Evolutionary conservation across 2,329 filamentous ascomycete genomes (phyloP), one percentile per base, ranked within the genome.

Genomic region (Ascochyta rabiei): DNA sequence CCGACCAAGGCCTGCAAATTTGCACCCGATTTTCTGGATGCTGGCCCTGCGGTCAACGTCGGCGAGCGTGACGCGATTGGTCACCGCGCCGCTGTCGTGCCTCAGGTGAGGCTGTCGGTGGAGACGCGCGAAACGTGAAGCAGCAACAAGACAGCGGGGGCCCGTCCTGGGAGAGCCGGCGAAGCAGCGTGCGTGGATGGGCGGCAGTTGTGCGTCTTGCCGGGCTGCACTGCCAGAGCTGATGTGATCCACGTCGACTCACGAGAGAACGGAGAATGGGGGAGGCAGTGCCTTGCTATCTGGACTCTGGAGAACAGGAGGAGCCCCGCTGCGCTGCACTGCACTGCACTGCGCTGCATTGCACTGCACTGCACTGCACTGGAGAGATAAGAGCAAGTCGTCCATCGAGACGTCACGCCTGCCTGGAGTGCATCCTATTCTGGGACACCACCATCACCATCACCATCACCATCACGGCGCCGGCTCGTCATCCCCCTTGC

Each of bases 131-230:
- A 39, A 33, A 43, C 21, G 48, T 52, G 44, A 48, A 53, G 48
- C 54, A 49, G 49, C 33, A 52, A 52, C 44, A 56, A 56, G 48
- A 51, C 53, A 51, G 47, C 53, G 53, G 53, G 42, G 53, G 47
- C 53, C 47, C 53, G 51, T 48, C 51, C 30, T 48, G 40, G 26
- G 26, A 28, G 23, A 34, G 46, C 52, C 52, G 44, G 41, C 52
- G 24, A 30, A 39, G 51, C 51, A 43, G 52, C 41, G 40, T 45
- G 37, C 49, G 42, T 43, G 46, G 42, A 41, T 47, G 30, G 51
- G 45, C 47, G 26, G 41, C 42, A 42, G 23, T 38, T 48, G 43
- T 48, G 42, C 48, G 47, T 56, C 42, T 48, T 48, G 9, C 26
- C 26, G 9, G 26, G 10, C 12, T 13, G 44, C 39, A 45, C 43